Percentiles rank a stretch among this genome's conserved stretches.
These are phyloP conservation scores for Backusella liffmaniae DNA, from an alignment of 192 early-diverging fungal species.

Conservation along the genomic window DNA sequence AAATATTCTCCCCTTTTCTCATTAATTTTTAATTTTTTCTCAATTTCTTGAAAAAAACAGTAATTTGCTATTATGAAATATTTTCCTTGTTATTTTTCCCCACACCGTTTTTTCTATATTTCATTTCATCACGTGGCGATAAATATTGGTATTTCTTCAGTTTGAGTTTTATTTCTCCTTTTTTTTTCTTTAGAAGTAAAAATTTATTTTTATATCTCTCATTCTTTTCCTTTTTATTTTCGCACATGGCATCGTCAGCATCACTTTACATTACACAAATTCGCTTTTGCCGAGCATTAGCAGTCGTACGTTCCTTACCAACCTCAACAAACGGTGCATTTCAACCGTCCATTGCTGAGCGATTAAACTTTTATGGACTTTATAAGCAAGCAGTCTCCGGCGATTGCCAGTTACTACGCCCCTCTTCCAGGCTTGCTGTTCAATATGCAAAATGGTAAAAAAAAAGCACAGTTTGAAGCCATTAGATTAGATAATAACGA, in stretches of 20 bases:
- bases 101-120: not conserved
- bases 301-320: slow-evolving; percentile 15
- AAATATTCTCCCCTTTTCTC: no score
- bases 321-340: not conserved
- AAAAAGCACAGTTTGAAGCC: not conserved
- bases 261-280: not conserved
- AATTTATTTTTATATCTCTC: slow-evolving; percentile 1
- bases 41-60: no score
- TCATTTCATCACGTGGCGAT: not conserved
- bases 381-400: slow-evolving; percentile 32
- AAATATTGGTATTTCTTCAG: not conserved
- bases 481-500: not conserved
- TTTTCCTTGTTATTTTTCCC: not conserved
- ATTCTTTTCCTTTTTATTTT: not conserved
- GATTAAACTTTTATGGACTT: slow-evolving; percentile 33
- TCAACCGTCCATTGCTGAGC: slow-evolving; percentile 21
- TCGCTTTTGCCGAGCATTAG: slow-evolving; percentile 16
- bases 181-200: not conserved
- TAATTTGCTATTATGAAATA: not conserved
- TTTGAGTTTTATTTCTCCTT: not conserved
- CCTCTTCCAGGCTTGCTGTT: slow-evolving; percentile 11
- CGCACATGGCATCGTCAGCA: not conserved
- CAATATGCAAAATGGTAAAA: slow-evolving; percentile 34
- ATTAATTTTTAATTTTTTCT: no score
- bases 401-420: slow-evolving; percentile 14